Conservation (phyloP, 306 rosid species). For the Betula pendula region DNA sequence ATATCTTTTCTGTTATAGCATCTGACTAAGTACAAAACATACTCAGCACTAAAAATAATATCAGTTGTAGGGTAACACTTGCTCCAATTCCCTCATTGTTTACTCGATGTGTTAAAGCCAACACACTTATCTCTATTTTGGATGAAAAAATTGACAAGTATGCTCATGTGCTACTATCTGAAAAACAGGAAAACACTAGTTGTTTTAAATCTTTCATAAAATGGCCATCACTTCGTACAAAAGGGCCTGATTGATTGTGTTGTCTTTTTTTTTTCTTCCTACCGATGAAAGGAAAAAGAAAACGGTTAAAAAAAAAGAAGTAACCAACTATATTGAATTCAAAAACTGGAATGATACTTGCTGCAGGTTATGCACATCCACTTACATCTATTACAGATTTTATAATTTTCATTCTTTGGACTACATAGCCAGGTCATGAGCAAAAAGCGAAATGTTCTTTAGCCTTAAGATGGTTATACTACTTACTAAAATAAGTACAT, state of each 20-base stretch:
- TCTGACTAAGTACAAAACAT: neutral
- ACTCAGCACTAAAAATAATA: neutral
- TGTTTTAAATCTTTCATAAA: neutral
- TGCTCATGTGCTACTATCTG: neutral
- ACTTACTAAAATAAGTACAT: neutral
- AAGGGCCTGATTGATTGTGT: neutral
- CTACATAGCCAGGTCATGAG: neutral
- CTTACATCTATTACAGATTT: neutral
- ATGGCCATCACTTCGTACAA: neutral
- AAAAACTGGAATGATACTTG: neutral
- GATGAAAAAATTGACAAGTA: neutral
- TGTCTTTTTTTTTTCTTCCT: too few relatives aligned
- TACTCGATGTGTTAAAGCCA: neutral
- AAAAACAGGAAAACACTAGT: too few relatives aligned
- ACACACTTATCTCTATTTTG: neutral
- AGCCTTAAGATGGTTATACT: neutral
- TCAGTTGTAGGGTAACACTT: neutral
- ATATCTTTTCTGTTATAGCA: neutral
- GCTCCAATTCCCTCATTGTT: neutral
- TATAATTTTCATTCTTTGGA: neutral
- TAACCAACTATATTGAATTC: neutral
- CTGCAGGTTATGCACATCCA: neutral
- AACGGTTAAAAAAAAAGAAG: neutral
- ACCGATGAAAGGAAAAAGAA: neutral
- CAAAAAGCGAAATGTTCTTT: neutral